Conservation (phyloP, 768 basidiomycete genomes). For the Hypholoma fasciculare region DNA sequence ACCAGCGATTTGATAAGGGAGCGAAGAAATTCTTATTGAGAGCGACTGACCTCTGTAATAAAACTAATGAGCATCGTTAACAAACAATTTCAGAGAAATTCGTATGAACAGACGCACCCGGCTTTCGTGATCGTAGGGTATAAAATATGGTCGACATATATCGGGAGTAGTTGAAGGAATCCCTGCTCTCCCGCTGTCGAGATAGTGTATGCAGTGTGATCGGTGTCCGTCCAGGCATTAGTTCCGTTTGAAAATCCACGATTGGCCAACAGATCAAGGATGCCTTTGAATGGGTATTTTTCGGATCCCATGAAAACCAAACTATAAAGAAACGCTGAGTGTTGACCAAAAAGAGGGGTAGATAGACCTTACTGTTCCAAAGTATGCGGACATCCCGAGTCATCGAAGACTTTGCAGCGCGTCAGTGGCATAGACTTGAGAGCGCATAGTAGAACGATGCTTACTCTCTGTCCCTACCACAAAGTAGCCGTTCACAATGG, state of each 20-base stretch:
- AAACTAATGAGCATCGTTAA: slow-evolving; percentile 33
- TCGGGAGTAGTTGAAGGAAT: slow-evolving; percentile 79
- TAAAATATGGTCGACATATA: slow-evolving; percentile 95
- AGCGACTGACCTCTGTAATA: slow-evolving; percentile 53
- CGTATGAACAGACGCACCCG: slow-evolving; percentile 50
- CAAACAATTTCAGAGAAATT: not conserved
- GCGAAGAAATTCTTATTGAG: not conserved
- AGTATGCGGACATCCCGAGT: slow-evolving; percentile 94
- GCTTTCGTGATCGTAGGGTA: slow-evolving; percentile 93
- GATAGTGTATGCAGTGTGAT: slow-evolving; percentile 94
- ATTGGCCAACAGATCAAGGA: slow-evolving; percentile 93
- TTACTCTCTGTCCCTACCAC: slow-evolving; percentile 88
- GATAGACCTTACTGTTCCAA: slow-evolving; percentile 72
- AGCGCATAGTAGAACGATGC: slow-evolving; percentile 4
- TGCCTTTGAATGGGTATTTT: slow-evolving; percentile 94
- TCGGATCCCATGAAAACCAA: slow-evolving; percentile 95
- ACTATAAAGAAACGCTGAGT: slow-evolving; percentile 34
- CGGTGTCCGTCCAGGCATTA: slow-evolving; percentile 97
- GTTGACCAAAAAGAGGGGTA: not conserved
- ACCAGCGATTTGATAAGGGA: not conserved
- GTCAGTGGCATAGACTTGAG: not conserved
- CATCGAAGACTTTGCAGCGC: slow-evolving; percentile 73
- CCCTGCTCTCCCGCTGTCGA: slow-evolving; percentile 95
- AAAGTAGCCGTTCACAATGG: slow-evolving; percentile 90
- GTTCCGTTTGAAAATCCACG: slow-evolving; percentile 89